phyloP scores from a whole-genome alignment of 768 basidiomycete genomes.

The Dentipellis sp. region DNA sequence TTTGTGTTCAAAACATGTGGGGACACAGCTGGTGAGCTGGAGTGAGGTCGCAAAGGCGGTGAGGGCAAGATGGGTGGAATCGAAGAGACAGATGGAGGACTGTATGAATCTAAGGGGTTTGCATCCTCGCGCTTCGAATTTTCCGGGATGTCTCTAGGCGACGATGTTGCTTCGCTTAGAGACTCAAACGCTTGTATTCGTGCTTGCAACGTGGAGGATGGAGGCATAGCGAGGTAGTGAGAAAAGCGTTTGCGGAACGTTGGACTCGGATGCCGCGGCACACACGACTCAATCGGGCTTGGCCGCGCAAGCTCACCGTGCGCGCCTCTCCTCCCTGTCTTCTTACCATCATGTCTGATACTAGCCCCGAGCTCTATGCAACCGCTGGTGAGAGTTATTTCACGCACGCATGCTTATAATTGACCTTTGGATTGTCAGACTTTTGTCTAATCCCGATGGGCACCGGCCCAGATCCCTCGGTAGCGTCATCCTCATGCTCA shows the following conservation, averaged over 20 bases:
- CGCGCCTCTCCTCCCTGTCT: not conserved
- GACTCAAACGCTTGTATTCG: slow-evolving; percentile 15
- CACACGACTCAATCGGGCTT: not conserved
- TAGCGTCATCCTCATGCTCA: slow-evolving; percentile 20
- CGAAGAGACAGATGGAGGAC: slow-evolving; percentile 4
- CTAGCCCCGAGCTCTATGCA: slow-evolving; percentile 50
- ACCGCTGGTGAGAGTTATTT: slow-evolving; percentile 47
- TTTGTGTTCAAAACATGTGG: slow-evolving; percentile 18
- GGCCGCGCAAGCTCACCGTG: not conserved
- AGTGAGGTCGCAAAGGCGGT: not conserved
- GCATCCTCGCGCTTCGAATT: slow-evolving; percentile 2
- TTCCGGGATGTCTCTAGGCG: slow-evolving; percentile 8
- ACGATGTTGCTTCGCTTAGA: slow-evolving; percentile 3
- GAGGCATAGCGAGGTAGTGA: slow-evolving; percentile 2
- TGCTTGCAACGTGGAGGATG: slow-evolving; percentile 11
- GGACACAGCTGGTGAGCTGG: slow-evolving; percentile 8
- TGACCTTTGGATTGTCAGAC: slow-evolving; percentile 34
- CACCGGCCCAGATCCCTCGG: slow-evolving; percentile 56
- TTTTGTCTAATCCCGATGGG: slow-evolving; percentile 88
- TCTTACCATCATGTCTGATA: not conserved
- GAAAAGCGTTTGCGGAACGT: too few species aligned
- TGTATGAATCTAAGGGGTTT: slow-evolving; percentile 12
- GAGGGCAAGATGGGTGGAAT: slow-evolving; percentile 10
- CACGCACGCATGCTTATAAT: not conserved
- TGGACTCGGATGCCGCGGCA: too few species aligned